Evolutionary conservation across 164 flowering plant genomes (phyloP).

Genomic region (Aristolochia contorta): DNA sequence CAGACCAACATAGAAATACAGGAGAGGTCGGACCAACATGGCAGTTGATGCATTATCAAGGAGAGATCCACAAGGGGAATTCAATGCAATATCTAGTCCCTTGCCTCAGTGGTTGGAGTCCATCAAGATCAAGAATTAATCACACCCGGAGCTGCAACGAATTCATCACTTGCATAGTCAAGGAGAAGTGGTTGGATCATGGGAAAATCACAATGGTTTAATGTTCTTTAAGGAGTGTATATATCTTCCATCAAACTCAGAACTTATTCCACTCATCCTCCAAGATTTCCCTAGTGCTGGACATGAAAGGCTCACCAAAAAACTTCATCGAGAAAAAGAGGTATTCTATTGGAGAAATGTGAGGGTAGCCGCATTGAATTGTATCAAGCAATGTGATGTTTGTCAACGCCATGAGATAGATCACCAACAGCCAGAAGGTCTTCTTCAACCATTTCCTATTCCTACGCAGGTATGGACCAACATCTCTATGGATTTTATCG

Average conservation of each 20-base stretch:
- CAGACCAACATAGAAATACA: too few relatives aligned
- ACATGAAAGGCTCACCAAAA: not conserved
- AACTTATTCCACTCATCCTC: not conserved
- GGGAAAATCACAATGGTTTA: not conserved
- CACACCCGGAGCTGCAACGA: not conserved
- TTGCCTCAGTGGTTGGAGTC: not conserved
- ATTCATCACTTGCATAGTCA: too few relatives aligned
- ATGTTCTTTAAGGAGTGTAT: not conserved
- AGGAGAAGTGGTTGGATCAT: not conserved
- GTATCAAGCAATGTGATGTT: not conserved
- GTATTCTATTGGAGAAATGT: not conserved
- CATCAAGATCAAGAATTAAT: not conserved
- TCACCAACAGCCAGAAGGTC: not conserved
- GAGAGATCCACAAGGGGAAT: not conserved
- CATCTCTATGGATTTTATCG: too few relatives aligned
- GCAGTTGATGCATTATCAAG: constrained; percentile 2
- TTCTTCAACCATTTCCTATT: not conserved
- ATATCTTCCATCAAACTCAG: not conserved
- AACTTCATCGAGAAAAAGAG: not conserved
- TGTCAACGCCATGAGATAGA: not conserved
- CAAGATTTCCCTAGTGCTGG: not conserved
- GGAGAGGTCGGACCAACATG: not conserved
- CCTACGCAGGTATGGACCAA: not conserved
- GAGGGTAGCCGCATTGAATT: not conserved
- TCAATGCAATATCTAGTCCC: not conserved